These are phyloP conservation scores for Leccinum insigne DNA, from an alignment of 1,284 basidiomycete genomes.

Conservation along the genomic window DNA sequence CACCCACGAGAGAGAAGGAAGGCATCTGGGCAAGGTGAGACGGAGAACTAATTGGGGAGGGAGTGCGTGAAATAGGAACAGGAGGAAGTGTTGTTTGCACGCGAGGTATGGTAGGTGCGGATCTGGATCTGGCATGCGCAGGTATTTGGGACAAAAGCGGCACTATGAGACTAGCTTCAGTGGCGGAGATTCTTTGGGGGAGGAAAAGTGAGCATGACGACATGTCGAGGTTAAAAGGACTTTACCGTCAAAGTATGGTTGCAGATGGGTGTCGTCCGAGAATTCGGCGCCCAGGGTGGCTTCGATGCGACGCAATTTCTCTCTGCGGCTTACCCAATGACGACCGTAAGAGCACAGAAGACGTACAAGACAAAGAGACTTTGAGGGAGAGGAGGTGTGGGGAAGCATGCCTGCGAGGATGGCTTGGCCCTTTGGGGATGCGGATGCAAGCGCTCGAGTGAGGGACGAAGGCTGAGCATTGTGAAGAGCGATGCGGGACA, in stretches of 20 bases:
- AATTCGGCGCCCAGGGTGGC: conserved; percentile 62
- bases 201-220: conserved; percentile 13
- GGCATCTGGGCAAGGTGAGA: conserved; percentile 56
- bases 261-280: conserved; percentile 44
- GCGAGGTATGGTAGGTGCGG: conserved; percentile 40
- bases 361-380: conserved; percentile 67
- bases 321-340: conserved; percentile 64
- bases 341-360: conserved; percentile 78
- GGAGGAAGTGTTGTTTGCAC: conserved; percentile 41
- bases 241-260: conserved; percentile 64
- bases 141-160: conserved; percentile 25
- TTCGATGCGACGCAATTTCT: conserved; percentile 47
- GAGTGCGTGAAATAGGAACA: conserved; percentile 38
- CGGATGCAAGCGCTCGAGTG: conserved; percentile 66
- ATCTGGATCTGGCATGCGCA: conserved; percentile 38
- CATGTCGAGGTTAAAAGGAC: conserved; percentile 22
- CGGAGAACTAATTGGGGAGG: conserved; percentile 36
- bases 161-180: conserved; percentile 14
- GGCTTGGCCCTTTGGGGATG: conserved; percentile 61
- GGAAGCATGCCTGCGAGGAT: conserved; percentile 43
- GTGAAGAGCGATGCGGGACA: conserved; percentile 53
- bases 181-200: conserved; percentile 18
- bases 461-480: conserved; percentile 61
- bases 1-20: conserved; percentile 89
- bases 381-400: conserved; percentile 46